Evolutionary conservation across 495 filamentous ascomycete species (phyloP).

Genomic region (Aspergillus conjunctus): DNA sequence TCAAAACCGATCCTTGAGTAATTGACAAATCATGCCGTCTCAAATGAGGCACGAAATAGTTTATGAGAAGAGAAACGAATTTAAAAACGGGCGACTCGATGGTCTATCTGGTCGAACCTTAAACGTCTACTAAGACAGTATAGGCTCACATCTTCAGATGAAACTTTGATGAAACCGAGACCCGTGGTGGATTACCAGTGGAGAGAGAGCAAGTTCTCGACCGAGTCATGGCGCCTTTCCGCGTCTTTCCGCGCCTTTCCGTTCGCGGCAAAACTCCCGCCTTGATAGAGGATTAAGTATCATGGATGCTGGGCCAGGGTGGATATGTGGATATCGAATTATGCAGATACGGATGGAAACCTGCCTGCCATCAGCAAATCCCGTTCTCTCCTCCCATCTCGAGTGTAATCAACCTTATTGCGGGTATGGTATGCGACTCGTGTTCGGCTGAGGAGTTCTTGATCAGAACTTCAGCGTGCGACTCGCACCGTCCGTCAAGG

Average conservation of each 20-base stretch:
- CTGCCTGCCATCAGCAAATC: neutral
- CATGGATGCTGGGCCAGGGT: too few relatives aligned
- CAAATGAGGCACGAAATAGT: neutral
- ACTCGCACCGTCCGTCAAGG: too few relatives aligned
- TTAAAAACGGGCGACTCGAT: too few relatives aligned
- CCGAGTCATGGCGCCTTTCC: neutral
- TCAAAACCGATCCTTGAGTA: too few relatives aligned
- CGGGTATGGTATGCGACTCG: too few relatives aligned
- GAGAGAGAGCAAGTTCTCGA: neutral
- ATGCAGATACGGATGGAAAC: neutral
- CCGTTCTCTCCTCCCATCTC: too few relatives aligned
- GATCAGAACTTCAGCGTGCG: too few relatives aligned
- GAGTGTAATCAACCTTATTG: too few relatives aligned
- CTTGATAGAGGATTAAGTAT: neutral
- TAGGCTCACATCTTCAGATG: neutral
- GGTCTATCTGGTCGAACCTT: neutral
- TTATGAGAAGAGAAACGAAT: neutral
- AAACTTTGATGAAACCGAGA: neutral
- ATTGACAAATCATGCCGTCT: too few relatives aligned
- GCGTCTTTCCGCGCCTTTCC: neutral
- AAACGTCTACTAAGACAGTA: neutral
- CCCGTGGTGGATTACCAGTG: neutral
- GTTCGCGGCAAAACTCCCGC: conserved; percentile 4
- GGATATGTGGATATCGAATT: neutral
- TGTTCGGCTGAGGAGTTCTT: too few relatives aligned